phyloP scores from a whole-genome alignment of 2,329 filamentous ascomycete genomes.

The Sporothrix schenckii region DNA sequence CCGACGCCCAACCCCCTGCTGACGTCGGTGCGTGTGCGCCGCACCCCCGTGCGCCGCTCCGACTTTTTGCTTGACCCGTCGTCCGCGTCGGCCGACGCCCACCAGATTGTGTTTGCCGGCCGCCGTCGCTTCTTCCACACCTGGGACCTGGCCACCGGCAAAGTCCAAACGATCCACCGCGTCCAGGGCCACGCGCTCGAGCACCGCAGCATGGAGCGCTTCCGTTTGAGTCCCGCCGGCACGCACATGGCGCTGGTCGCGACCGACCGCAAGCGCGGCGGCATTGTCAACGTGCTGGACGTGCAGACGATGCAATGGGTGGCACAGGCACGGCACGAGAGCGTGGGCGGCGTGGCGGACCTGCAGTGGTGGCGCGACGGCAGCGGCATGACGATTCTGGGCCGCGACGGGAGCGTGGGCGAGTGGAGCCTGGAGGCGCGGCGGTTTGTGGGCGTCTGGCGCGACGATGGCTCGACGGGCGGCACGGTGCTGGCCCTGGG shows the following conservation, averaged over 20 bases:
- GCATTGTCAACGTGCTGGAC: slow-evolving; percentile 82
- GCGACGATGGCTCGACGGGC: slow-evolving; percentile 84
- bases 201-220: slow-evolving; percentile 87
- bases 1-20: slow-evolving; percentile 84
- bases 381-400: slow-evolving; percentile 77
- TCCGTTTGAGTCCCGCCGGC: slow-evolving; percentile 85
- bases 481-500: slow-evolving; percentile 82
- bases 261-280: slow-evolving; percentile 80
- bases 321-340: slow-evolving; percentile 78
- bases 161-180: slow-evolving; percentile 78
- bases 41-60: slow-evolving; percentile 81
- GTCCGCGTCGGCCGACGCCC: slow-evolving; percentile 53
- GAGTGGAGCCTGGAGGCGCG: slow-evolving; percentile 76
- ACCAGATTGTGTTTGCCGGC: slow-evolving; percentile 82
- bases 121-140: slow-evolving; percentile 90
- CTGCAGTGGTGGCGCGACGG: slow-evolving; percentile 92
- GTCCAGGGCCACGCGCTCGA: slow-evolving; percentile 76
- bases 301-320: slow-evolving; percentile 84
- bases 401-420: slow-evolving; percentile 84
- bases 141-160: slow-evolving; percentile 84
- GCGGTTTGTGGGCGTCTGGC: slow-evolving; percentile 79
- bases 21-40: slow-evolving; percentile 83
- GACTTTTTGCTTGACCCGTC: slow-evolving; percentile 67
- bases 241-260: slow-evolving; percentile 82
- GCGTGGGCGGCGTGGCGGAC: slow-evolving; percentile 80